Evolutionary conservation across 2,329 filamentous ascomycete genomes (phyloP).

Genomic region (Alternaria burnsii): DNA sequence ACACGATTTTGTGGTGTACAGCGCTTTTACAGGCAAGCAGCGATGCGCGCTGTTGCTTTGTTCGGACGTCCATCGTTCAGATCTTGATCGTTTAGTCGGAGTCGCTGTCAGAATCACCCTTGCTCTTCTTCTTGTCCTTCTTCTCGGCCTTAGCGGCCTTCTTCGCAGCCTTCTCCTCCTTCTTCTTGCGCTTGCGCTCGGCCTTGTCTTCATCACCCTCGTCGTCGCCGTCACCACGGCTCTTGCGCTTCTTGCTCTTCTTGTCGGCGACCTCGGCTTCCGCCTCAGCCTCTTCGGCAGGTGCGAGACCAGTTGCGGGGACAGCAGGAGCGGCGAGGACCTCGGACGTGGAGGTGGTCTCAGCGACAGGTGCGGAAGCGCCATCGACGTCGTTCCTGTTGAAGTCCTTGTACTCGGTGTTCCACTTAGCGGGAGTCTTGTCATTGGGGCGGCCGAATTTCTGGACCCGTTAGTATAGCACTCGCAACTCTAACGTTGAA

Average conservation of each 20-base stretch:
- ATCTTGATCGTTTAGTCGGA: conserved; percentile 38
- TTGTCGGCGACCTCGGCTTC: conserved; percentile 42
- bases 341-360: conserved; percentile 45
- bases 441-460: conserved; percentile 96
- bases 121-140: conserved; percentile 47
- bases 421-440: conserved; percentile 92
- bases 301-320: conserved; percentile 37
- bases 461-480: conserved; percentile 53
- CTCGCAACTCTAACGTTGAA: background rate
- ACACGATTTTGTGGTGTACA: conserved; percentile 27
- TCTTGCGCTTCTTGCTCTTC: conserved; percentile 58
- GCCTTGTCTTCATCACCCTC: conserved; percentile 58
- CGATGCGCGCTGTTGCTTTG: conserved; percentile 22
- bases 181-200: conserved; percentile 72
- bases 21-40: conserved; percentile 22
- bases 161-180: conserved; percentile 66
- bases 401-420: conserved; percentile 88
- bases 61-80: conserved; percentile 26
- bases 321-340: conserved; percentile 50
- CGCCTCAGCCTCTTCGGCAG: conserved; percentile 52
- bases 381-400: conserved; percentile 37
- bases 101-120: conserved; percentile 40
- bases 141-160: conserved; percentile 43
- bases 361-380: conserved; percentile 35
- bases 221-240: conserved; percentile 57